These are phyloP conservation scores for Cryptococcus sp. DNA, from an alignment of 1,284 basidiomycete species.

Conservation along the genomic window DNA sequence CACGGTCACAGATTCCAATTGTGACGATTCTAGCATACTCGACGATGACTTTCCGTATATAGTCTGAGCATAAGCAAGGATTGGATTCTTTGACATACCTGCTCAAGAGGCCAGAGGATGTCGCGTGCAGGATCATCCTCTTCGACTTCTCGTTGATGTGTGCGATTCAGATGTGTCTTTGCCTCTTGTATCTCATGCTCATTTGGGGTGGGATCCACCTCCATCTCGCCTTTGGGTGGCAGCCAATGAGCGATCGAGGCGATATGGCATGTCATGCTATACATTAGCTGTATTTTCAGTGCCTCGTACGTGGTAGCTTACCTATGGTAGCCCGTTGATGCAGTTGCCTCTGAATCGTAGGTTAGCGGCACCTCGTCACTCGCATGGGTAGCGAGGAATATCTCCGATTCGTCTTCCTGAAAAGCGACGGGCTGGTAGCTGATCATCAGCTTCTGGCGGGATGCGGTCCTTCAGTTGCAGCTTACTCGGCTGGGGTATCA, in stretches of 20 bases:
- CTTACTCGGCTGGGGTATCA: slow-evolving; percentile 14
- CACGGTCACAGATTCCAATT: background rate
- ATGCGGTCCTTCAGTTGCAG: background rate
- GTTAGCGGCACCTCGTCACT: slow-evolving; percentile 6
- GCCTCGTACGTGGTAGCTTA: slow-evolving; percentile 1
- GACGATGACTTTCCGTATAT: background rate
- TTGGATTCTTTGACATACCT: background rate
- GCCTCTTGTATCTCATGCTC: background rate
- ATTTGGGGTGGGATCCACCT: background rate
- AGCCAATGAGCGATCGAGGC: slow-evolving; percentile 6
- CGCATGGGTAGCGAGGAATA: slow-evolving; percentile 12
- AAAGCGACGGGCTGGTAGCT: slow-evolving; percentile 21
- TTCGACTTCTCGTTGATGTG: background rate
- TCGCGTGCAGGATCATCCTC: background rate
- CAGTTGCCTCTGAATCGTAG: background rate
- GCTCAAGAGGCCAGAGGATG: background rate
- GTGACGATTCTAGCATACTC: background rate
- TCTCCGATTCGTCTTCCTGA: background rate
- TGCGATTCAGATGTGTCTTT: background rate
- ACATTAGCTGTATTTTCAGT: background rate
- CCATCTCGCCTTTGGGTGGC: background rate
- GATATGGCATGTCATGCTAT: slow-evolving; percentile 1
- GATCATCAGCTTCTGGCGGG: background rate
- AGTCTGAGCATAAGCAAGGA: background rate
- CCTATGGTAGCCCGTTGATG: slow-evolving; percentile 16